phyloP scores from a whole-genome alignment of 257 asterid genomes.

The Avicennia marina region DNA sequence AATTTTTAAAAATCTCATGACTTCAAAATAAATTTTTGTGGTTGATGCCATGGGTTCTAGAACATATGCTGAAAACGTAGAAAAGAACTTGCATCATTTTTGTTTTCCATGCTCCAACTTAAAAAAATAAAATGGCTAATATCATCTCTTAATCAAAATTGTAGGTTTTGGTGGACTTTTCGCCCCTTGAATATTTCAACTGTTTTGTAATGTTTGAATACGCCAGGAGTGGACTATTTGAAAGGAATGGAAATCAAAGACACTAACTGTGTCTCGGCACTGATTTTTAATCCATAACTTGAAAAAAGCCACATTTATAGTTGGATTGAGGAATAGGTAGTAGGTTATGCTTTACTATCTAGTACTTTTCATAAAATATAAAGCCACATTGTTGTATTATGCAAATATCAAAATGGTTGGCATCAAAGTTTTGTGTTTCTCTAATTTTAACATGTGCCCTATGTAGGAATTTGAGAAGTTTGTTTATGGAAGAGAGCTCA shows the following conservation, averaged over 20 bases:
- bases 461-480: constrained; percentile 40
- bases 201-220: no score
- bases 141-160: constrained; percentile 4
- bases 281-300: no score
- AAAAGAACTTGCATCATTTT: neutral
- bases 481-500: constrained; percentile 50
- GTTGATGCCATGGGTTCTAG: neutral
- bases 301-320: neutral
- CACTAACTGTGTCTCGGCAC: neutral
- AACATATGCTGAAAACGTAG: neutral
- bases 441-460: neutral
- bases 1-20: neutral
- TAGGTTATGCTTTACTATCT: neutral
- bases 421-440: neutral
- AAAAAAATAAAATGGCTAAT: neutral
- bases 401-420: neutral
- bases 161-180: no score
- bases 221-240: no score
- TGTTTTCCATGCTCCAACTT: neutral
- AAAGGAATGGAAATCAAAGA: neutral
- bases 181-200: no score
- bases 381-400: neutral
- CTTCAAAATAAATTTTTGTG: neutral
- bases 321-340: constrained; percentile 1
- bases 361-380: neutral